Evolutionary conservation across 2,329 filamentous ascomycete genomes (phyloP).

Genomic region (Aureobasidium sp.): DNA sequence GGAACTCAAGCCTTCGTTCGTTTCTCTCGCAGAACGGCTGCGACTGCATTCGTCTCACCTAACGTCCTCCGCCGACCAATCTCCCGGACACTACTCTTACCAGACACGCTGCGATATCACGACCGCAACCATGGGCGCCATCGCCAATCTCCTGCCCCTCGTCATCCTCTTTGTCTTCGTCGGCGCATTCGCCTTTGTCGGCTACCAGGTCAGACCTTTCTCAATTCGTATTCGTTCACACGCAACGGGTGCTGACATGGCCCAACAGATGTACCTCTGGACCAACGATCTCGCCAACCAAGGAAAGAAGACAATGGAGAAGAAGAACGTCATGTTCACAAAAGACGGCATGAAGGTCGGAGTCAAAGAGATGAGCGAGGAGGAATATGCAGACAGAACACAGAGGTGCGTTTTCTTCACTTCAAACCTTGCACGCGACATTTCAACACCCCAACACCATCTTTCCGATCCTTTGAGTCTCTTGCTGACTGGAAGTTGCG

Average conservation of each 20-base stretch:
- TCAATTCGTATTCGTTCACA: neutral
- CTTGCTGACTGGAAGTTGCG: neutral
- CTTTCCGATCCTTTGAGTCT: neutral
- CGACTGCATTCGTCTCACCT: neutral
- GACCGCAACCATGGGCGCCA: conserved; percentile 26
- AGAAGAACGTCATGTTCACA: conserved; percentile 66
- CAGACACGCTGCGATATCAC: neutral
- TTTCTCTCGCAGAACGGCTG: neutral
- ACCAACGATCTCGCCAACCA: conserved; percentile 55
- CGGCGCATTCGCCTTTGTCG: conserved; percentile 51
- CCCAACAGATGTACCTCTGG: conserved; percentile 52
- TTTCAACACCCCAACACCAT: neutral
- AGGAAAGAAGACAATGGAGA: conserved; percentile 61
- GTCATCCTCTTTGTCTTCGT: conserved; percentile 54
- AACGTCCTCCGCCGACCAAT: neutral
- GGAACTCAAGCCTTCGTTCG: neutral
- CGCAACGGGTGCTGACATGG: neutral
- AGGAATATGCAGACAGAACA: conserved; percentile 65
- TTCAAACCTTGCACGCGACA: neutral
- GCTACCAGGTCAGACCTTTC: conserved; percentile 46
- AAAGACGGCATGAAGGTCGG: conserved; percentile 64
- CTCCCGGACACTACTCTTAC: neutral
- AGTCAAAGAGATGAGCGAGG: conserved; percentile 58
- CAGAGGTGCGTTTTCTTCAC: conserved; percentile 39
- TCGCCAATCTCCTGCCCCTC: conserved; percentile 53